These are phyloP conservation scores for Epichloe typhina DNA, from an alignment of 2,329 filamentous ascomycete genomes.

Conservation along the genomic window DNA sequence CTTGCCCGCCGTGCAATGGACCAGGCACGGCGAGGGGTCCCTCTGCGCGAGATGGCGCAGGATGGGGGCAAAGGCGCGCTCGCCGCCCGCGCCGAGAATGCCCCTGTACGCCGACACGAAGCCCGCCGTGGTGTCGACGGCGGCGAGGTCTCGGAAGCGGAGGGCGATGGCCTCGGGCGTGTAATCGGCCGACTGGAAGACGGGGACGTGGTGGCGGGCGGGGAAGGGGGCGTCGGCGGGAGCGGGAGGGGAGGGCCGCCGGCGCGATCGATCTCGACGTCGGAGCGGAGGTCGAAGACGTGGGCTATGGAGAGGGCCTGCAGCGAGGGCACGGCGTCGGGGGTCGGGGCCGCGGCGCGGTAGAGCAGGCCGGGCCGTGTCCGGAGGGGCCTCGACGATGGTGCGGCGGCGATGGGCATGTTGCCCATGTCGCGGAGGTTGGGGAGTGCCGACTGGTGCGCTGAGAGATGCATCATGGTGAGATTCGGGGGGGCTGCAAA, in stretches of 20 bases:
- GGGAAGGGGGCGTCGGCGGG: constrained; percentile 10
- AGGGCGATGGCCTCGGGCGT: constrained; percentile 48
- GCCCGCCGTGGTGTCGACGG: constrained; percentile 35
- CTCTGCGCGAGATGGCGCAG: constrained; percentile 40
- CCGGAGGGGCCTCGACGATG: constrained; percentile 23
- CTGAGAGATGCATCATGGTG: constrained; percentile 15
- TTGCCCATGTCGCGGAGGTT: constrained; percentile 60
- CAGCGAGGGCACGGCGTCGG: constrained; percentile 38
- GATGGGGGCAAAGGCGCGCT: constrained; percentile 33
- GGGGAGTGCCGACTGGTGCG: constrained; percentile 37
- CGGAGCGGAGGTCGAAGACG: constrained; percentile 57
- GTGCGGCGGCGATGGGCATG: constrained; percentile 27
- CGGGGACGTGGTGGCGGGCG: constrained; percentile 45
- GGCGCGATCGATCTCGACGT: constrained; percentile 40
- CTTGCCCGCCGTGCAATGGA: constrained; percentile 69
- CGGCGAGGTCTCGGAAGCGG: constrained; percentile 47
- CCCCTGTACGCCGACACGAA: constrained; percentile 51
- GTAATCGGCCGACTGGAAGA: constrained; percentile 50
- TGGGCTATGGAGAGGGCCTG: constrained; percentile 44
- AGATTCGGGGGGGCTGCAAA: too few relatives aligned
- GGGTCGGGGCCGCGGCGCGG: constrained; percentile 52
- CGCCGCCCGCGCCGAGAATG: constrained; percentile 41
- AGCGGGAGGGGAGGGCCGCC: constrained; percentile 11
- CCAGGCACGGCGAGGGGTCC: constrained; percentile 37
- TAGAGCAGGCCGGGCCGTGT: constrained; percentile 47